A percentile compares a stretch with the other conserved stretches of the same genome.
These are phyloP conservation scores for Chamaenerion angustifolium DNA, from an alignment of 345 rosid genomes.

Conservation along the genomic window DNA sequence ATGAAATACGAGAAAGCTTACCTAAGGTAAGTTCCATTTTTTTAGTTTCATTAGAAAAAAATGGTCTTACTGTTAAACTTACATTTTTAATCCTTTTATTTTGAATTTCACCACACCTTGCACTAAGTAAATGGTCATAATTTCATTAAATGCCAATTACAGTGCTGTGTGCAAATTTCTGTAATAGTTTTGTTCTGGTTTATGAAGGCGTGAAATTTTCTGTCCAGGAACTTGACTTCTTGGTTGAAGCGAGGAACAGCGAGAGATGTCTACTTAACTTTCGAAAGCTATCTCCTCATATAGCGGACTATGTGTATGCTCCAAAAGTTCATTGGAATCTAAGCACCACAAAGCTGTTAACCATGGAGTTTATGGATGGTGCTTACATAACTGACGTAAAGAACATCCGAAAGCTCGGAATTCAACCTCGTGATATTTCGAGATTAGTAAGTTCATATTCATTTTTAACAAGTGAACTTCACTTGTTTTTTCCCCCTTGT, in stretches of 20 bases:
- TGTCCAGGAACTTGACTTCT: conserved; percentile 77
- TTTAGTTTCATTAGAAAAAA: not conserved
- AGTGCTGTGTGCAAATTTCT: too few species aligned
- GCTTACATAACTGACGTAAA: conserved; percentile 70
- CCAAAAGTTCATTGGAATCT: conserved; percentile 73
- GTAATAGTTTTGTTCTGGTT: too few species aligned
- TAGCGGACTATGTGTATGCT: conserved; percentile 70
- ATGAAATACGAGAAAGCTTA: conserved; percentile 76
- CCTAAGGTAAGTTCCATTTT: conserved; percentile 53
- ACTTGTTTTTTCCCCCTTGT: too few species aligned
- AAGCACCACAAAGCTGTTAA: conserved; percentile 74
- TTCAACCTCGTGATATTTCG: conserved; percentile 65
- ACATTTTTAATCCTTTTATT: not conserved
- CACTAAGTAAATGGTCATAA: too few species aligned
- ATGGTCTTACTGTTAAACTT: not conserved
- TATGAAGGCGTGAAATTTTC: conserved; percentile 3
- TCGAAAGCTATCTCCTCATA: conserved; percentile 72
- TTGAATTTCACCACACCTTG: not conserved
- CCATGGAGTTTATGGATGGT: conserved; percentile 95
- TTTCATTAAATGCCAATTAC: too few species aligned
- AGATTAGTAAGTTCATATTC: conserved; percentile 46
- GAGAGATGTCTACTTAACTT: conserved; percentile 84
- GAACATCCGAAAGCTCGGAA: conserved; percentile 54
- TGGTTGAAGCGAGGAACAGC: conserved; percentile 81
- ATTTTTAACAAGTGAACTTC: not conserved